These are phyloP conservation scores for Neocallimastix lanati DNA, from an alignment of 192 early-diverging fungal genomes.

Conservation along the genomic window DNA sequence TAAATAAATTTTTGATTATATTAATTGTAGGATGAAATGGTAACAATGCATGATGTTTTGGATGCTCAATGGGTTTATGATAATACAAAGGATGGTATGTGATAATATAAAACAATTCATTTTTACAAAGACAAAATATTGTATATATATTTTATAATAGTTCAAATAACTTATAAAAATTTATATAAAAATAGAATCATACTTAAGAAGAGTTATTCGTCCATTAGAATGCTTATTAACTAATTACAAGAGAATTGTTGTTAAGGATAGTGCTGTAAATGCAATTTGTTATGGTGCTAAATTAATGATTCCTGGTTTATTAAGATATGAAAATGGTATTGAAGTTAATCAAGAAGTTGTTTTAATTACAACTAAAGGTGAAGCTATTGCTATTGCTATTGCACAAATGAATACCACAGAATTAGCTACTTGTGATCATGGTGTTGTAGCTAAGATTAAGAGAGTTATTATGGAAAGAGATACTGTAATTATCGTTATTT, in stretches of 20 bases:
- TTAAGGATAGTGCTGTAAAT: conserved; percentile 97
- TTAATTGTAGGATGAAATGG: conserved; percentile 57
- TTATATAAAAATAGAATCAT: conserved; percentile 55
- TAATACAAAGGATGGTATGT: conserved; percentile 70
- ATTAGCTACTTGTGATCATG: conserved; percentile 91
- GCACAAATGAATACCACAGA: conserved; percentile 95
- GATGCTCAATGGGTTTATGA: conserved; percentile 98
- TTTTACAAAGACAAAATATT: no score
- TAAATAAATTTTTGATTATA: no score
- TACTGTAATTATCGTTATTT: conserved; percentile 20
- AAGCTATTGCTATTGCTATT: conserved; percentile 94
- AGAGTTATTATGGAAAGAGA: conserved; percentile 99
- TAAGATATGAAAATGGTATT: conserved; percentile 87
- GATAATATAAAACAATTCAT: no score
- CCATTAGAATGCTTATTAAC: conserved; percentile 88
- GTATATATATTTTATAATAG: no score
- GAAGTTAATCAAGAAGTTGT: conserved; percentile 95
- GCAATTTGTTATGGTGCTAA: conserved; percentile 99
- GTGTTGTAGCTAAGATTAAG: conserved; percentile 98
- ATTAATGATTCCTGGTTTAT: conserved; percentile 92
- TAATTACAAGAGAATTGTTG: conserved; percentile 90
- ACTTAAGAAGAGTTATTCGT: conserved; percentile 79
- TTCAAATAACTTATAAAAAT: no score
- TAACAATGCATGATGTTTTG: conserved; percentile 96
- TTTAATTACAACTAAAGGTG: conserved; percentile 98